Percentiles rank a stretch among this genome's conserved stretches.
phyloP scores from a whole-genome alignment of 2,329 filamentous ascomycete species.

The Xylogone sp. region DNA sequence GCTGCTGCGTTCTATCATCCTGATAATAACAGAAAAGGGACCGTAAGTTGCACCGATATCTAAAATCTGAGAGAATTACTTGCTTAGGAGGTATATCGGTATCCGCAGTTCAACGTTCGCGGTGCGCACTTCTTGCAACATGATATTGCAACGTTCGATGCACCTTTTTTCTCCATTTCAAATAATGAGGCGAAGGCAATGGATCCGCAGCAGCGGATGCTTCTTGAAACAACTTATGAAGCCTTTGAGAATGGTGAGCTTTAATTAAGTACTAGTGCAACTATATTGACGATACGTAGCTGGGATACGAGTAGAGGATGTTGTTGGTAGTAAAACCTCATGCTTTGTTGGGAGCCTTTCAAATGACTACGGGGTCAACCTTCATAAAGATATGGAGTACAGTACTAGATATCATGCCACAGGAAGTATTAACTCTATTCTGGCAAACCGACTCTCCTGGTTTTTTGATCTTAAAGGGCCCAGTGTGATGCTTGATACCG shows the following conservation, averaged over 20 bases:
- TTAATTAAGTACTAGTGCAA: not conserved
- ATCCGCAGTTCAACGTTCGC: conserved; percentile 8
- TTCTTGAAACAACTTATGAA: conserved; percentile 11
- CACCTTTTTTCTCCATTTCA: conserved; percentile 35
- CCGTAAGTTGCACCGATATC: conserved; percentile 26
- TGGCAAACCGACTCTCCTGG: conserved; percentile 21
- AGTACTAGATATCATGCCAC: not conserved
- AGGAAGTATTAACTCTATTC: not conserved
- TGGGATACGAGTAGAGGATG: conserved; percentile 7
- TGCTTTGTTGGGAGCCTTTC: not conserved
- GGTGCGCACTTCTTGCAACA: conserved; percentile 29
- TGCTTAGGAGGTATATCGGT: not conserved
- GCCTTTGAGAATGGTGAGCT: conserved; percentile 14
- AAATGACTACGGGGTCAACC: conserved; percentile 48
- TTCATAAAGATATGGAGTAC: conserved; percentile 10
- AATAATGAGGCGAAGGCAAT: conserved; percentile 28
- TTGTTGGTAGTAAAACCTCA: not conserved
- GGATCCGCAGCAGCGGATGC: conserved; percentile 6
- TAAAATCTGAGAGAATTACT: not conserved
- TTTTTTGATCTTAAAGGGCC: conserved; percentile 50
- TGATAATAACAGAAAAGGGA: conserved; percentile 37
- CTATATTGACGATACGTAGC: conserved; percentile 2
- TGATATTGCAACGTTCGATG: conserved; percentile 33
- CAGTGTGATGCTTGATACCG: conserved; percentile 53
- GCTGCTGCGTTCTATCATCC: conserved; percentile 50